Evolutionary conservation across 2,329 filamentous ascomycete genomes (phyloP).

Genomic region (Tolypocladium pustulatum): DNA sequence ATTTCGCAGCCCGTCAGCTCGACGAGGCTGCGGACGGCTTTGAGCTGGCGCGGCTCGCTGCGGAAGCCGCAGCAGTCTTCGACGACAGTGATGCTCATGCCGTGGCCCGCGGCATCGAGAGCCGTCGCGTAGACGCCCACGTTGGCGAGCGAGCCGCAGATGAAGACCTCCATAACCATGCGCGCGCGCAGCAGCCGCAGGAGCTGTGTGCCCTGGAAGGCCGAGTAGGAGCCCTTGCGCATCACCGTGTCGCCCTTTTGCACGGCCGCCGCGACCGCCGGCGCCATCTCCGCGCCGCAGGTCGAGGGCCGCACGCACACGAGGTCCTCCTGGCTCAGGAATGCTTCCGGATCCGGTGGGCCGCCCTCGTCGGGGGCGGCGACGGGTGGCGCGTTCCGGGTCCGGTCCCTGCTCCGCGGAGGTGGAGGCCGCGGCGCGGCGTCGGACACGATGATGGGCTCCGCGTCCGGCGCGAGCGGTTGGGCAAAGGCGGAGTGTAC

Average conservation of each 20-base stretch:
- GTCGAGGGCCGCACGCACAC: slow-evolving; percentile 34
- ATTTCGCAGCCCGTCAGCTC: slow-evolving; percentile 66
- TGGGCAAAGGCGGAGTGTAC: slow-evolving; percentile 64
- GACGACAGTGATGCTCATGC: slow-evolving; percentile 75
- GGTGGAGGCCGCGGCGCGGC: slow-evolving; percentile 7
- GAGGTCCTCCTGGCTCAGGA: slow-evolving; percentile 31
- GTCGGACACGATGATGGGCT: slow-evolving; percentile 36
- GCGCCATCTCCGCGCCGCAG: slow-evolving; percentile 33
- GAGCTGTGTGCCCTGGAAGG: slow-evolving; percentile 65
- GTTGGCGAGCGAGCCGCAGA: slow-evolving; percentile 81
- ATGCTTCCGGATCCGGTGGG: slow-evolving; percentile 29
- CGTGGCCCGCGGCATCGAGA: slow-evolving; percentile 79
- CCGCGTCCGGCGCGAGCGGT: slow-evolving; percentile 45
- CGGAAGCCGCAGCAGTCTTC: slow-evolving; percentile 84
- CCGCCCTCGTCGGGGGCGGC: not conserved
- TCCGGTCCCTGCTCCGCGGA: not conserved
- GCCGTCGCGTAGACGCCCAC: slow-evolving; percentile 86
- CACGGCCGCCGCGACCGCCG: slow-evolving; percentile 28
- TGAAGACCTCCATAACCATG: slow-evolving; percentile 79
- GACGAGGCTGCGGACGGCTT: slow-evolving; percentile 60
- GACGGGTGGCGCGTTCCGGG: not conserved
- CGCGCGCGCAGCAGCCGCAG: slow-evolving; percentile 71
- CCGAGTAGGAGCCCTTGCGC: slow-evolving; percentile 77
- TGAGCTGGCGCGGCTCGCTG: slow-evolving; percentile 54
- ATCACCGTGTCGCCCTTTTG: slow-evolving; percentile 40